A percentile compares a stretch with the other conserved stretches of the same genome.
Conservation (phyloP, 2,329 filamentous ascomycete genomes). For the Neofusicoccum sp. region DNA sequence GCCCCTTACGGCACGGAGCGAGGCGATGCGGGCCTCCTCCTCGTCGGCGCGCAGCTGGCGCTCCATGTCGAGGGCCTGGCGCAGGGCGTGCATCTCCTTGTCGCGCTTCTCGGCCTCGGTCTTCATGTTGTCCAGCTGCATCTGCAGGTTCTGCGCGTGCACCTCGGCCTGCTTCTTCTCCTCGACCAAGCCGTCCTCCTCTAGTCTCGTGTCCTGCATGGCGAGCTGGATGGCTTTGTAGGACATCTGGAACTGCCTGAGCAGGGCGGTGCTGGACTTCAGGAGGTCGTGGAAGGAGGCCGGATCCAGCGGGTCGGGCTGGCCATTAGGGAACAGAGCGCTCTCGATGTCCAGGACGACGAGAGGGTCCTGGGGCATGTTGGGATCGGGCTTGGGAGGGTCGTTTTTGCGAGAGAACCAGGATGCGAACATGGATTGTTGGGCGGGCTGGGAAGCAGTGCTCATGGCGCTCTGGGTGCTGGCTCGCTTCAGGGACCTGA, state of each 20-base stretch:
- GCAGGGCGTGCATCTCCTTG: constrained; percentile 46
- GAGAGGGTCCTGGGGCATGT: constrained; percentile 49
- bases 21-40: constrained; percentile 23
- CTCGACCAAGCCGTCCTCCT: constrained; percentile 58
- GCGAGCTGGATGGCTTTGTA: constrained; percentile 47
- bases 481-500: neutral
- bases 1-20: constrained; percentile 30
- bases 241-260: constrained; percentile 55
- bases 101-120: constrained; percentile 54
- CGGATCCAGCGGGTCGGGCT: constrained; percentile 49
- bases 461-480: neutral
- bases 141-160: constrained; percentile 56
- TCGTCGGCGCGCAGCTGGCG: constrained; percentile 35
- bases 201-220: constrained; percentile 52
- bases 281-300: constrained; percentile 58
- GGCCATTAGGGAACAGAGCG: constrained; percentile 54
- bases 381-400: constrained; percentile 24
- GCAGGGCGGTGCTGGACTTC: constrained; percentile 54
- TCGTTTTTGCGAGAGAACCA: constrained; percentile 20
- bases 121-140: constrained; percentile 61
- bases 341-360: constrained; percentile 54
- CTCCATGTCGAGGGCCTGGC: constrained; percentile 36
- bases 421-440: constrained; percentile 27
- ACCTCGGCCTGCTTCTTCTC: constrained; percentile 61
- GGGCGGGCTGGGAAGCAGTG: constrained; percentile 20